phyloP scores from a whole-genome alignment of 257 asterid species.

The Rauvolfia tetraphylla region DNA sequence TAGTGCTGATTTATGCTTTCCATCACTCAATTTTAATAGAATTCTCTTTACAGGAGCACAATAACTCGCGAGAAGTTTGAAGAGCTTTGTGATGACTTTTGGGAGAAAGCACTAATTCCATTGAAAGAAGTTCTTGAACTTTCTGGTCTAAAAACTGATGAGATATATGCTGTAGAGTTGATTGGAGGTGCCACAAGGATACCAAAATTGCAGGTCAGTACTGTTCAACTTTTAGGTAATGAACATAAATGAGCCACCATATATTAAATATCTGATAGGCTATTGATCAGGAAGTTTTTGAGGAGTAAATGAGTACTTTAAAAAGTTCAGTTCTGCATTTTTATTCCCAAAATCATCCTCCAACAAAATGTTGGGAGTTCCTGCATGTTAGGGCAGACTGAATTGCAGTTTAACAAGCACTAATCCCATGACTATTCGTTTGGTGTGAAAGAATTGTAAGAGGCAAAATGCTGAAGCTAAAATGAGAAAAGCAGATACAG shows the following conservation, averaged over 20 bases:
- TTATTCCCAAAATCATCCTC: not conserved
- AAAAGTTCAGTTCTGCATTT: not conserved
- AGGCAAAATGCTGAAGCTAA: not conserved
- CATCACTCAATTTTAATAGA: constrained; percentile 6
- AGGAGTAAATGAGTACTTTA: not conserved
- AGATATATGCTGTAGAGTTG: constrained; percentile 89
- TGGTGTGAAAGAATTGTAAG: not conserved
- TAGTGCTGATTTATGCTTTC: not conserved
- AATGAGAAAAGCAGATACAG: not conserved
- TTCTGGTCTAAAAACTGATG: constrained; percentile 72
- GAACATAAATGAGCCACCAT: not conserved
- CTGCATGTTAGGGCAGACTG: not conserved
- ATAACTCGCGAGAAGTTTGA: constrained; percentile 94
- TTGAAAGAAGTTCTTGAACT: constrained; percentile 66
- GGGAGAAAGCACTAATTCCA: constrained; percentile 87
- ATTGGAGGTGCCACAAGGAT: constrained; percentile 99
- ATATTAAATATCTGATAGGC: not conserved
- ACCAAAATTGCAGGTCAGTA: constrained; percentile 88
- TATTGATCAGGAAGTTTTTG: not conserved
- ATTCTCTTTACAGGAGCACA: constrained; percentile 64
- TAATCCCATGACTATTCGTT: not conserved
- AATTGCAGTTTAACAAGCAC: not conserved
- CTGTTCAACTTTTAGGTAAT: not conserved
- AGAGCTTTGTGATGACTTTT: constrained; percentile 85
- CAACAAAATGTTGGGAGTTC: not conserved